phyloP scores from a whole-genome alignment of 2,329 filamentous ascomycete species.

The Leptographium radiaticola region DNA sequence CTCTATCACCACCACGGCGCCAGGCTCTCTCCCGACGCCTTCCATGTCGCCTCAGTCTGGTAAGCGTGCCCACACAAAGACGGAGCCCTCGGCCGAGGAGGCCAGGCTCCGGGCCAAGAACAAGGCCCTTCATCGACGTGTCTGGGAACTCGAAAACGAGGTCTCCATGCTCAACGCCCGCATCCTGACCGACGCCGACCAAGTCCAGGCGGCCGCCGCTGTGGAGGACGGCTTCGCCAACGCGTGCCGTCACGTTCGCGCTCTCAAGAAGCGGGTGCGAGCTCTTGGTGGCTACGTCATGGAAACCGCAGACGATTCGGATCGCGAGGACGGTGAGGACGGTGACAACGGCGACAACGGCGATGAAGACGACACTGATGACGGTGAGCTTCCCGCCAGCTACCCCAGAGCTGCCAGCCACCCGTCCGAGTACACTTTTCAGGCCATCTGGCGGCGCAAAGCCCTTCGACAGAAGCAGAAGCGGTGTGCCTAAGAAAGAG shows the following conservation, averaged over 20 bases:
- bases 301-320: neutral
- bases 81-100: neutral
- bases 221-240: neutral
- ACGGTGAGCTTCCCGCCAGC: neutral
- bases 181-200: neutral
- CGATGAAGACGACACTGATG: neutral
- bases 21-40: neutral
- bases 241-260: neutral
- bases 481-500: neutral
- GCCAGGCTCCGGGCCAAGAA: neutral
- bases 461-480: neutral
- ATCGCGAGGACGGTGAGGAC: neutral
- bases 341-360: neutral
- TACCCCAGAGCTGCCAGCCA: neutral
- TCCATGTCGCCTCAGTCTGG: no score
- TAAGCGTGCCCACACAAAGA: no score
- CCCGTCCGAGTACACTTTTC: neutral
- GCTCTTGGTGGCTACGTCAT: neutral
- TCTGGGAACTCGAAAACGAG: neutral
- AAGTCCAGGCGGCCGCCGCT: neutral
- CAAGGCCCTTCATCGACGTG: neutral
- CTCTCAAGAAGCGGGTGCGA: conserved; percentile 1
- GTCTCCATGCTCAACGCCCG: neutral
- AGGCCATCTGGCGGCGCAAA: neutral
- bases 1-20: no score